Percentiles rank a stretch among this genome's conserved stretches.
Conservation (phyloP, 83 land plant genomes). For the Isoetes engelmannii region DNA sequence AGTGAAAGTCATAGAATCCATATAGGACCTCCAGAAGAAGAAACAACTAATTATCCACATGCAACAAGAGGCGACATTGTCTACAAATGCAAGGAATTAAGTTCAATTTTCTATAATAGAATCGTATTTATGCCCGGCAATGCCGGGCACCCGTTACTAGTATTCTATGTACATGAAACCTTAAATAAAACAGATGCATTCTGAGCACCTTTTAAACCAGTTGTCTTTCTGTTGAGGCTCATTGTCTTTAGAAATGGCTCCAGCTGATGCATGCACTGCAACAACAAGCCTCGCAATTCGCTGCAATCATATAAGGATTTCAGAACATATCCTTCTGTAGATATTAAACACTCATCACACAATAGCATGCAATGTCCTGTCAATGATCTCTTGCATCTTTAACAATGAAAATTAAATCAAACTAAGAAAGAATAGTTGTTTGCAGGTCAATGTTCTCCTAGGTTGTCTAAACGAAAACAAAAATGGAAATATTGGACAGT, state of each 20-base stretch:
- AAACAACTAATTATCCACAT: too few relatives aligned
- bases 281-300: conserved; percentile 88
- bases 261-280: conserved; percentile 87
- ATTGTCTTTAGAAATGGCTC: conserved; percentile 34
- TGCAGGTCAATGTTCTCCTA: conserved; percentile 97
- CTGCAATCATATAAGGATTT: conserved; percentile 29
- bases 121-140: too few relatives aligned
- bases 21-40: too few relatives aligned
- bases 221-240: conserved; percentile 62
- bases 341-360: too few relatives aligned
- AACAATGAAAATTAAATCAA: conserved; percentile 94
- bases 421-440: conserved; percentile 93
- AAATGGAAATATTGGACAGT: background rate
- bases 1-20: too few relatives aligned
- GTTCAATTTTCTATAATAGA: too few relatives aligned
- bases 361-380: conserved; percentile 73
- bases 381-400: conserved; percentile 73
- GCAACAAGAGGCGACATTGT: too few relatives aligned
- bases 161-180: too few relatives aligned
- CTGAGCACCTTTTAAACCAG: conserved; percentile 77
- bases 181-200: background rate
- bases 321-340: background rate
- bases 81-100: too few relatives aligned
- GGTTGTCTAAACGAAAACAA: conserved; percentile 51
- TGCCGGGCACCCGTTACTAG: too few relatives aligned